Percentiles rank a stretch among this genome's conserved stretches.
Conservation (phyloP, 2,329 filamentous ascomycete genomes). For the Eurotiales sp. region DNA sequence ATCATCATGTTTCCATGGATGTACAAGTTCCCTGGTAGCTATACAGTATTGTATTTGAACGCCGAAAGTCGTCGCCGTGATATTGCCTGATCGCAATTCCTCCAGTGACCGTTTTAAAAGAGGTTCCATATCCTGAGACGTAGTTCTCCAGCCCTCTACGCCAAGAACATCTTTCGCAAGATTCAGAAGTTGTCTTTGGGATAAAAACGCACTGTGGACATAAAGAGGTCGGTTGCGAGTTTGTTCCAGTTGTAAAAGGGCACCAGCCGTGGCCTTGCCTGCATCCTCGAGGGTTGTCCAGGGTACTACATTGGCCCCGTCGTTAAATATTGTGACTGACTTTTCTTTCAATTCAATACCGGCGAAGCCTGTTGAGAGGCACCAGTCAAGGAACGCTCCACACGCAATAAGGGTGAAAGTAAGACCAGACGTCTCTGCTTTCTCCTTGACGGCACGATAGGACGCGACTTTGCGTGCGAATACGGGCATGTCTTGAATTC, state of each 20-base stretch:
- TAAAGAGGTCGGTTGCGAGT: conserved; percentile 17
- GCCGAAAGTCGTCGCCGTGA: conserved; percentile 14
- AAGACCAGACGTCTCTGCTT: conserved; percentile 16
- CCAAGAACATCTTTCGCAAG: conserved; percentile 12
- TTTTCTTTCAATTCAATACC: conserved; percentile 9
- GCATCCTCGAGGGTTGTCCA: conserved; percentile 19
- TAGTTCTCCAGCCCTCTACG: conserved; percentile 5
- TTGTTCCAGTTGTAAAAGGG: conserved; percentile 15
- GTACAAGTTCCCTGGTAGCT: conserved; percentile 14
- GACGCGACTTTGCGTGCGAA: conserved; percentile 18
- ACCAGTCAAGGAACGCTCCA: conserved; percentile 18
- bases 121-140: conserved; percentile 15
- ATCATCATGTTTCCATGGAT: conserved; percentile 17
- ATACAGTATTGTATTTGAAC: conserved; percentile 19
- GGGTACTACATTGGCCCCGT: conserved; percentile 16
- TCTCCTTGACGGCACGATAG: conserved; percentile 18
- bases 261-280: conserved; percentile 16
- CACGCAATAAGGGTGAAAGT: conserved; percentile 14
- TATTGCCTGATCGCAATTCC: conserved; percentile 15
- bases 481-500: conserved; percentile 18
- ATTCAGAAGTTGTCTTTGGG: conserved; percentile 13
- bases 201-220: conserved; percentile 16
- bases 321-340: conserved; percentile 8
- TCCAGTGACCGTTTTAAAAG: conserved; percentile 15
- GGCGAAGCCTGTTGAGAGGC: conserved; percentile 14